Evolutionary conservation across 2,329 filamentous ascomycete genomes (phyloP).

Genomic region (Rhynchosporium secalis): DNA sequence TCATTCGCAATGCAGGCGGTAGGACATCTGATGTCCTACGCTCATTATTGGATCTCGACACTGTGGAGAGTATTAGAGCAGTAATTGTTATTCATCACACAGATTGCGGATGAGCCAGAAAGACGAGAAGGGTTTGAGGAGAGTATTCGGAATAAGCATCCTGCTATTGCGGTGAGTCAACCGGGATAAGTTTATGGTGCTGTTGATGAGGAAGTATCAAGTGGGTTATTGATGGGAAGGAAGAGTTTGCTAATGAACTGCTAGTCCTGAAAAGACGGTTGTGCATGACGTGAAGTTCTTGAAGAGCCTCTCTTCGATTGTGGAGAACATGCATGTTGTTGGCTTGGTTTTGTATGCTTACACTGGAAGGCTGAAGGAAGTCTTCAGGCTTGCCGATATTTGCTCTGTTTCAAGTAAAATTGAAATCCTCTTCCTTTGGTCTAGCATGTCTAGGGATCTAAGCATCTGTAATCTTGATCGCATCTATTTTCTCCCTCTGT

Average conservation of each 20-base stretch:
- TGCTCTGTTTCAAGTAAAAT: neutral
- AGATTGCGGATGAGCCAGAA: constrained; percentile 25
- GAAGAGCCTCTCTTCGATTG: constrained; percentile 17
- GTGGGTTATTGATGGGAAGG: neutral
- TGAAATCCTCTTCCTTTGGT: neutral
- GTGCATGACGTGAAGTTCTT: constrained; percentile 26
- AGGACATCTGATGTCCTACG: constrained; percentile 15
- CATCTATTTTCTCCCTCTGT: constrained; percentile 9
- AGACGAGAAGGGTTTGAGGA: constrained; percentile 16
- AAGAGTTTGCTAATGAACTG: neutral
- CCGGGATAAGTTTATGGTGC: constrained; percentile 18
- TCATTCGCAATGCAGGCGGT: constrained; percentile 26
- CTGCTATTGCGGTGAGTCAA: constrained; percentile 13
- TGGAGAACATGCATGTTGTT: constrained; percentile 18
- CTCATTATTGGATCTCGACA: constrained; percentile 15
- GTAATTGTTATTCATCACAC: constrained; percentile 27
- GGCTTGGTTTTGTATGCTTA: constrained; percentile 23
- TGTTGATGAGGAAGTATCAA: constrained; percentile 17
- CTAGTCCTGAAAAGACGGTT: constrained; percentile 12
- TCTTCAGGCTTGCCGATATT: neutral
- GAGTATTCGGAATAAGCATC: constrained; percentile 18
- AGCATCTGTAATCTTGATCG: neutral
- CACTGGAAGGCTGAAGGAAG: constrained; percentile 18
- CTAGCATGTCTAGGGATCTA: neutral
- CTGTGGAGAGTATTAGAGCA: constrained; percentile 12